phyloP scores from a whole-genome alignment of 139 green algal species.

The Haematococcus lacustris region DNA sequence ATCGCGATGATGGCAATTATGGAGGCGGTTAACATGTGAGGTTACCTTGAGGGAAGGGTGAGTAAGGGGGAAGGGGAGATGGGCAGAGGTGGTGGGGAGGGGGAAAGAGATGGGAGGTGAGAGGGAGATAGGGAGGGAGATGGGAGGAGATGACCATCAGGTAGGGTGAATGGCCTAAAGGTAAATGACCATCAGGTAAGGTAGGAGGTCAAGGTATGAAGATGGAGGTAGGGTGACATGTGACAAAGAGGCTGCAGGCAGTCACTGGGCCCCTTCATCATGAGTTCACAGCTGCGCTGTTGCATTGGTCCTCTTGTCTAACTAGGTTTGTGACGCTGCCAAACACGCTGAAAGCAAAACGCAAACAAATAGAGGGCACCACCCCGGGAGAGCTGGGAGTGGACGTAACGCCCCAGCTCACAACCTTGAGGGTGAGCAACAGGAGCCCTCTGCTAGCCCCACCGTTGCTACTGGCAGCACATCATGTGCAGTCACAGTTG shows the following conservation, averaged over 20 bases:
- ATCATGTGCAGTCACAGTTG: not conserved
- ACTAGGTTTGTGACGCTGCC: slow-evolving; percentile 82
- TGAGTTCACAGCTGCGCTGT: not conserved
- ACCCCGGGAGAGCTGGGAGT: slow-evolving; percentile 35
- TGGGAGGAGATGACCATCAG: not conserved
- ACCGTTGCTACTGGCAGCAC: not conserved
- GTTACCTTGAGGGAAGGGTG: not conserved
- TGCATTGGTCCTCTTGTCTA: not conserved
- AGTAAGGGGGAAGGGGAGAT: not conserved
- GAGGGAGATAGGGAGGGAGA: not conserved
- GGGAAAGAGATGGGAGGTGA: not conserved
- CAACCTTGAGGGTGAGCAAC: slow-evolving; percentile 5
- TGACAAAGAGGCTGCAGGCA: not conserved
- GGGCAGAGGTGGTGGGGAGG: too few species aligned
- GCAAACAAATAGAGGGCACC: slow-evolving; percentile 69
- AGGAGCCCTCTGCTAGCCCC: not conserved
- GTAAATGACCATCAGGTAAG: too few species aligned
- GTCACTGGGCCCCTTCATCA: not conserved
- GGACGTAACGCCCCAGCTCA: slow-evolving; percentile 11
- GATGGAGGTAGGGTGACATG: not conserved
- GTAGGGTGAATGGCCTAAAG: too few species aligned
- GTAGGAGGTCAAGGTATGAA: too few species aligned
- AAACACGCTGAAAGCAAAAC: slow-evolving; percentile 92
- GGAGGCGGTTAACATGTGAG: not conserved
- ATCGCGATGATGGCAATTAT: too few species aligned